phyloP scores from a whole-genome alignment of 495 filamentous ascomycete species.

The Aspergillus steynii region DNA sequence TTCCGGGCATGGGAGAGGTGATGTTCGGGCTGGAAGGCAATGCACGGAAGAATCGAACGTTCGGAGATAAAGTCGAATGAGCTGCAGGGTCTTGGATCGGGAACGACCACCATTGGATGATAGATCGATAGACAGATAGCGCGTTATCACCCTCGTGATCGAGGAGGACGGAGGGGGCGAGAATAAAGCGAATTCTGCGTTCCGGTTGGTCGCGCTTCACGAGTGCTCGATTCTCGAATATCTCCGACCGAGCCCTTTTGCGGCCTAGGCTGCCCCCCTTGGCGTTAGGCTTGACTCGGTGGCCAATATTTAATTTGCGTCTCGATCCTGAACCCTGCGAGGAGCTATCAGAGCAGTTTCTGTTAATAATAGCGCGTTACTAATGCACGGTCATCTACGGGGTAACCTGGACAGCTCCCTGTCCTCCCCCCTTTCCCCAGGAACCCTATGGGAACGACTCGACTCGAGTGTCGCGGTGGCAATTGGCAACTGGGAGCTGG shows the following conservation, averaged over 20 bases:
- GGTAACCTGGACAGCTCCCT: neutral
- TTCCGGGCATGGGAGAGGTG: slow-evolving; percentile 39
- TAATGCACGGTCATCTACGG: neutral
- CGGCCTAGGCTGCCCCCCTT: too few relatives aligned
- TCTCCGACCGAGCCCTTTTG: neutral
- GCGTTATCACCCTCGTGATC: too few relatives aligned
- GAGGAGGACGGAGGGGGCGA: neutral
- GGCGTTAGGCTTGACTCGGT: too few relatives aligned
- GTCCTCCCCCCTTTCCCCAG: neutral
- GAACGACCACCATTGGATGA: too few relatives aligned
- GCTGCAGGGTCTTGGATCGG: neutral
- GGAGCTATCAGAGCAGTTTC: neutral
- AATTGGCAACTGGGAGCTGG: too few relatives aligned
- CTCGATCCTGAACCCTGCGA: neutral
- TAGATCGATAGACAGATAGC: too few relatives aligned
- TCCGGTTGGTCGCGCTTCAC: too few relatives aligned
- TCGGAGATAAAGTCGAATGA: neutral
- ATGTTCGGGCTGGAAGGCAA: slow-evolving; percentile 32
- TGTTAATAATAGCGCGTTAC: neutral
- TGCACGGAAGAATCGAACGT: slow-evolving; percentile 17
- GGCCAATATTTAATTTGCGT: too few relatives aligned
- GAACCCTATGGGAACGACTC: neutral
- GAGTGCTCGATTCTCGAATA: neutral
- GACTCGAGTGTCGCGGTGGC: too few relatives aligned
- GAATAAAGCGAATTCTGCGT: neutral